Evolutionary conservation across 176 grass and related monocot species (phyloP).

Genomic region (Tillandsia leiboldiana): DNA sequence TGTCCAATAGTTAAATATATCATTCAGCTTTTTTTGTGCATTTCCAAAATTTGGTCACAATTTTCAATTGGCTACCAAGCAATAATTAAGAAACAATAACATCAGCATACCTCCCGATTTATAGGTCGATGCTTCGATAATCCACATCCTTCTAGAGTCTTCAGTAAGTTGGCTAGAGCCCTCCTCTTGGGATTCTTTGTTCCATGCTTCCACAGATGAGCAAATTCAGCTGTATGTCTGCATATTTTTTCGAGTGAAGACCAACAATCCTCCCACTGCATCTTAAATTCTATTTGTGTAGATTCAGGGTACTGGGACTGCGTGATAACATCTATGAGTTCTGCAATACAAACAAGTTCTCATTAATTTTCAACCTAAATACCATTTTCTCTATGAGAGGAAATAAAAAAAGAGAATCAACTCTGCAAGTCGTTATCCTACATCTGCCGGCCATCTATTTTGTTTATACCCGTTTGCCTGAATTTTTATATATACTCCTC

Average conservation of each 20-base stretch:
- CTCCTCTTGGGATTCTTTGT: conserved; percentile 89
- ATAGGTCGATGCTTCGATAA: conserved; percentile 70
- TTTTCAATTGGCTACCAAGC: not conserved
- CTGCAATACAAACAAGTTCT: conserved; percentile 15
- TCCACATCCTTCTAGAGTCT: conserved; percentile 72
- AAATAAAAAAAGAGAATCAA: not conserved
- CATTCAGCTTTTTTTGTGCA: not conserved
- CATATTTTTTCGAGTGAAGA: conserved; percentile 57
- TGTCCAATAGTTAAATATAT: not conserved
- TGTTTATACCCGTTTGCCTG: no score
- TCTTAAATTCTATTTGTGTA: conserved; percentile 22
- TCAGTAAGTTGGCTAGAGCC: conserved; percentile 63
- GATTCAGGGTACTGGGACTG: conserved; percentile 16
- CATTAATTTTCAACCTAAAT: not conserved
- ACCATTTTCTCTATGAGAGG: not conserved
- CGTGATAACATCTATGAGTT: conserved; percentile 22
- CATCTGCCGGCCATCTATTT: no score
- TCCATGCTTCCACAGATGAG: conserved; percentile 51
- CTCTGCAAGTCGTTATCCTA: no score
- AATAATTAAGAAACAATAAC: no score
- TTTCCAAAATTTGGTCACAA: not conserved
- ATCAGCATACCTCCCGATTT: conserved; percentile 37
- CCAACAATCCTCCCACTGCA: conserved; percentile 58
- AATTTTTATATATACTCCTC: no score
- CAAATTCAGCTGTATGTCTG: conserved; percentile 52